Evolutionary conservation across 2,329 filamentous ascomycete species (phyloP).

Genomic region (Diplocarpon rosae): DNA sequence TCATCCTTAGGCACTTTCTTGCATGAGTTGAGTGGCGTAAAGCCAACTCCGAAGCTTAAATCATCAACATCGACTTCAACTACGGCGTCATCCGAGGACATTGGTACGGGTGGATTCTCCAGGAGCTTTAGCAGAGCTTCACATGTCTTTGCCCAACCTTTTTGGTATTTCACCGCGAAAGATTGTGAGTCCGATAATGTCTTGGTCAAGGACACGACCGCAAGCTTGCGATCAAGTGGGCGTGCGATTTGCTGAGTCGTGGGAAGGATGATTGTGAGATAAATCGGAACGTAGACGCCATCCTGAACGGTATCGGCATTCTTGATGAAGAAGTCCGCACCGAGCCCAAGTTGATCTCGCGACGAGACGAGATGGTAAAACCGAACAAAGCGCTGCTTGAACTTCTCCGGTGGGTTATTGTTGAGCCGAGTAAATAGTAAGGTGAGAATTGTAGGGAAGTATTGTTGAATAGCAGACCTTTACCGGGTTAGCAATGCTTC

Average conservation of each 20-base stretch:
- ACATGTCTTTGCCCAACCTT: slow-evolving; percentile 86
- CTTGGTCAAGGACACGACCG: slow-evolving; percentile 87
- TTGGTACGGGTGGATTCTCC: slow-evolving; percentile 66
- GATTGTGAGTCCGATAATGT: slow-evolving; percentile 76
- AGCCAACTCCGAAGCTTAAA: slow-evolving; percentile 86
- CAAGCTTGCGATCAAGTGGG: slow-evolving; percentile 84
- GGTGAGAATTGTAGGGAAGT: slow-evolving; percentile 53
- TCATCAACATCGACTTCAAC: slow-evolving; percentile 89
- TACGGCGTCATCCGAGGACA: slow-evolving; percentile 63
- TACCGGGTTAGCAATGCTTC: slow-evolving; percentile 19
- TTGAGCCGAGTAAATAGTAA: slow-evolving; percentile 63
- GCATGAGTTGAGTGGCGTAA: slow-evolving; percentile 87
- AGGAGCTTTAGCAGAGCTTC: slow-evolving; percentile 82
- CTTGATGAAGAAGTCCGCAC: slow-evolving; percentile 82
- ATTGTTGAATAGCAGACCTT: slow-evolving; percentile 50
- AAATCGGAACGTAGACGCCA: slow-evolving; percentile 72
- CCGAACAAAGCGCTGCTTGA: slow-evolving; percentile 77
- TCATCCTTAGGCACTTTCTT: slow-evolving; percentile 64
- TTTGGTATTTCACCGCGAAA: slow-evolving; percentile 72
- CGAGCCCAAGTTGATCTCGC: slow-evolving; percentile 59
- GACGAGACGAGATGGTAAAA: slow-evolving; percentile 92
- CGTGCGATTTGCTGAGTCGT: slow-evolving; percentile 81
- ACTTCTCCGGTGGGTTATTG: slow-evolving; percentile 60
- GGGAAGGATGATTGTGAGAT: slow-evolving; percentile 75
- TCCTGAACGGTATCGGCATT: slow-evolving; percentile 74